phyloP scores from a whole-genome alignment of 495 filamentous ascomycete species.

The Aspergillus incahuasiensis region DNA sequence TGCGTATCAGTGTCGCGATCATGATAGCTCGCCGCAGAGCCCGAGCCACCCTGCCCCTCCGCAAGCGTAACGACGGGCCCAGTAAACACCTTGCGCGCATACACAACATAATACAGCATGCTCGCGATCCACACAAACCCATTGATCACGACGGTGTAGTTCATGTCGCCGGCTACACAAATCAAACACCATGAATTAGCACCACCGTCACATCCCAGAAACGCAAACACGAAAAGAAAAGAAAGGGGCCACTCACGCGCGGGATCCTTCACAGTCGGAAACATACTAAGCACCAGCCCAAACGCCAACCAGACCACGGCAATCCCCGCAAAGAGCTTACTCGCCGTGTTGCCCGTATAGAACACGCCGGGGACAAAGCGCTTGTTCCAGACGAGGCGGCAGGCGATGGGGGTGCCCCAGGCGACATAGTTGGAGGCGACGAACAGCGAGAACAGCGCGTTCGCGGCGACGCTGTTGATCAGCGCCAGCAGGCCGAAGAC shows the following conservation, averaged over 20 bases:
- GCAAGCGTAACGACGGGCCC: slow-evolving; percentile 68
- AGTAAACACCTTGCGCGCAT: slow-evolving; percentile 67
- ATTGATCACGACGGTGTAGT: slow-evolving; percentile 65
- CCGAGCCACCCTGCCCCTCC: background rate
- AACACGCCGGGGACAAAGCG: slow-evolving; percentile 56
- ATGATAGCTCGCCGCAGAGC: too few relatives aligned
- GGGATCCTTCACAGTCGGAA: slow-evolving; percentile 50
- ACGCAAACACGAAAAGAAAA: background rate
- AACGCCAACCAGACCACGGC: slow-evolving; percentile 52
- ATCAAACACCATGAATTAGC: background rate
- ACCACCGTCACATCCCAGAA: background rate
- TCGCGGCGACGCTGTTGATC: slow-evolving; percentile 51
- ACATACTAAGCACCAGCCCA: slow-evolving; percentile 51
- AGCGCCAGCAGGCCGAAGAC: slow-evolving; percentile 52
- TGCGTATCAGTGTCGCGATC: background rate
- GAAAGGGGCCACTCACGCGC: slow-evolving; percentile 26
- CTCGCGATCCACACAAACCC: slow-evolving; percentile 57
- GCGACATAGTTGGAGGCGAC: slow-evolving; percentile 56
- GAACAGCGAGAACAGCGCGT: slow-evolving; percentile 56
- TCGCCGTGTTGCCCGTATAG: slow-evolving; percentile 47
- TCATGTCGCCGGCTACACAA: slow-evolving; percentile 50
- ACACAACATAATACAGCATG: slow-evolving; percentile 59
- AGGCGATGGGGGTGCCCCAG: slow-evolving; percentile 55
- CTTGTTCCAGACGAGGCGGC: slow-evolving; percentile 54
- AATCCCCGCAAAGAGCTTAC: slow-evolving; percentile 44